Percentiles rank a stretch among this genome's conserved stretches.
Evolutionary conservation across 1,284 basidiomycete genomes (phyloP).

Genomic region (Irpex sp.): DNA sequence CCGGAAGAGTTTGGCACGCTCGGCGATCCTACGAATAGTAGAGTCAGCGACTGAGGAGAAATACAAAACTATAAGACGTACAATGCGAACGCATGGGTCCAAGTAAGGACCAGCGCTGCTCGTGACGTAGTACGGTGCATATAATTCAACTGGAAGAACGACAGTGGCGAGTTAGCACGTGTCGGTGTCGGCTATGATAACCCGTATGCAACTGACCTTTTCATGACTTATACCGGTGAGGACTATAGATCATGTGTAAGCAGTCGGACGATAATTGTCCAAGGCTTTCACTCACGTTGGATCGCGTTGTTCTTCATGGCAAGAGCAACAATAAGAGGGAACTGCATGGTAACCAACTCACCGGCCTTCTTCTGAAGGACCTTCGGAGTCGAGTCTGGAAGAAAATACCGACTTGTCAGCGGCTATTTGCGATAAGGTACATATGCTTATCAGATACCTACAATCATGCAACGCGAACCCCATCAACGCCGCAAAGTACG

Average conservation of each 20-base stretch:
- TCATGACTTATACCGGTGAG: slow-evolving; percentile 38
- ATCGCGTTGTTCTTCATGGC: slow-evolving; percentile 38
- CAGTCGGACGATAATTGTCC: neutral
- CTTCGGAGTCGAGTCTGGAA: neutral
- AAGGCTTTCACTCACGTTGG: slow-evolving; percentile 23
- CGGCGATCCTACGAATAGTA: neutral
- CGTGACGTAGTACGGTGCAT: slow-evolving; percentile 26
- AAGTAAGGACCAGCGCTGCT: slow-evolving; percentile 22
- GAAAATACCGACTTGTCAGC: neutral
- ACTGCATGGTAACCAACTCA: slow-evolving; percentile 30
- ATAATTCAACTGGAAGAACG: slow-evolving; percentile 19
- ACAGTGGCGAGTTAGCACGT: neutral
- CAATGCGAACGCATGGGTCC: slow-evolving; percentile 25
- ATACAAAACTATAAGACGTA: slow-evolving; percentile 8
- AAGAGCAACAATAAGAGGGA: slow-evolving; percentile 35
- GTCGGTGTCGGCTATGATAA: neutral
- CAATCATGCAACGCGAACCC: slow-evolving; percentile 23
- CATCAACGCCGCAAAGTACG: slow-evolving; percentile 22
- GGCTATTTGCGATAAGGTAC: neutral
- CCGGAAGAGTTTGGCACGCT: neutral
- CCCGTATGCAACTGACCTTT: slow-evolving; percentile 19
- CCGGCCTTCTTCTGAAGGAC: slow-evolving; percentile 27
- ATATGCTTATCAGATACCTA: slow-evolving; percentile 7
- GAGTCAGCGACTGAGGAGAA: neutral
- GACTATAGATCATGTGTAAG: slow-evolving; percentile 18